These are phyloP conservation scores for Arachis hypogaea DNA, from an alignment of 306 rosid genomes.

Conservation along the genomic window DNA sequence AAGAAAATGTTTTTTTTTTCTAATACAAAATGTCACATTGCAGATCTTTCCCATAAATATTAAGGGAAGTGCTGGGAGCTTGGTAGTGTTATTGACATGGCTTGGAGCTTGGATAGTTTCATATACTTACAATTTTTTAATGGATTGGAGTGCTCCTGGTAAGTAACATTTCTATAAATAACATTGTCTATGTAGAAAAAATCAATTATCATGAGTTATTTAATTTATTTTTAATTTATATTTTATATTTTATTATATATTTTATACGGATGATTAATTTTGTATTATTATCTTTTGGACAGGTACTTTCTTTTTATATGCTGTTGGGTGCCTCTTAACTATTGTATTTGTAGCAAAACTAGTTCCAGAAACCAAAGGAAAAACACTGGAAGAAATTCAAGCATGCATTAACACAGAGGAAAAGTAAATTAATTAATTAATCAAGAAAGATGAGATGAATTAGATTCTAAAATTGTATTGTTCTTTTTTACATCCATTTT, in stretches of 20 bases:
- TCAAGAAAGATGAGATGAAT: no score
- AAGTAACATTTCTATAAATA: neutral
- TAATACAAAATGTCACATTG: conserved; percentile 23
- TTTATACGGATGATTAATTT: no score
- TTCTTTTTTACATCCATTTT: no score
- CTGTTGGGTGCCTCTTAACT: conserved; percentile 65
- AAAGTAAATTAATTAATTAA: neutral
- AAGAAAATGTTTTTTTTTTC: neutral
- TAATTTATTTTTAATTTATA: no score
- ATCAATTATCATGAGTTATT: no score
- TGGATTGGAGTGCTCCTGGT: conserved; percentile 83
- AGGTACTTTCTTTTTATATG: conserved; percentile 77
- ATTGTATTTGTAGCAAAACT: conserved; percentile 69
- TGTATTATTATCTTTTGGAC: conserved; percentile 30
- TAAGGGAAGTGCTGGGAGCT: conserved; percentile 84
- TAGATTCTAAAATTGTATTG: no score
- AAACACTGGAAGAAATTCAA: conserved; percentile 89
- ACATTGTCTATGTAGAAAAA: no score
- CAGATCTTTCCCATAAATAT: conserved; percentile 83
- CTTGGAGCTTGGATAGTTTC: conserved; percentile 85
- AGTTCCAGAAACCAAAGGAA: conserved; percentile 95
- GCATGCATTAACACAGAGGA: conserved; percentile 55
- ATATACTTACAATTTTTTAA: conserved; percentile 77
- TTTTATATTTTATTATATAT: no score
- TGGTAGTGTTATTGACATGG: conserved; percentile 78